A percentile compares a stretch with the other conserved stretches of the same genome.
Conservation (phyloP, 1,284 basidiomycete species). For the Sporisorium exsertum region DNA sequence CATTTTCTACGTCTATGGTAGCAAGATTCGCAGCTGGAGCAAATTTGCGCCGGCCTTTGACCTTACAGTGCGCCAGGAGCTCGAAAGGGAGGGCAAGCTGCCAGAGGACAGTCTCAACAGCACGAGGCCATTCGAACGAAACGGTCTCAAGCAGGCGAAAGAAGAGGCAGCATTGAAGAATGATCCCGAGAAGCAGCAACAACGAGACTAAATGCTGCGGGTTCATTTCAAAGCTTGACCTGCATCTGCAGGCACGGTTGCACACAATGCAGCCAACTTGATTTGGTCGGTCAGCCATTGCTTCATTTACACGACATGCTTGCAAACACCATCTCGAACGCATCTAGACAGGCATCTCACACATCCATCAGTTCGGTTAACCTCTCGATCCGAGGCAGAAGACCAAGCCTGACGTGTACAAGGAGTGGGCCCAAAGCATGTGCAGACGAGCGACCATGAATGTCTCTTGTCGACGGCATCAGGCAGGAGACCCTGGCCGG, state of each 20-base stretch:
- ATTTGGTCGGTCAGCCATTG: too few species aligned
- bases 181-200: constrained; percentile 35
- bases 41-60: constrained; percentile 68
- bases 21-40: constrained; percentile 70
- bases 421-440: too few species aligned
- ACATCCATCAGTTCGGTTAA: not conserved
- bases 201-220: not conserved
- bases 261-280: too few species aligned
- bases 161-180: constrained; percentile 18
- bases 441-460: not conserved
- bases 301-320: too few species aligned
- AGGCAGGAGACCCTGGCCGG: not conserved
- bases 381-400: not conserved
- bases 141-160: constrained; percentile 30
- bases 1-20: constrained; percentile 71
- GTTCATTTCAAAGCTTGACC: too few species aligned
- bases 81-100: constrained; percentile 56
- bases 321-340: not conserved
- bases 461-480: not conserved
- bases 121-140: constrained; percentile 21
- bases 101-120: constrained; percentile 44
- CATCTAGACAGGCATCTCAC: not conserved
- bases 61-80: constrained; percentile 52
- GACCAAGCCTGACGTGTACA: not conserved
- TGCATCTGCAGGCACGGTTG: too few species aligned